Percentiles rank a stretch among this genome's conserved stretches.
Evolutionary conservation across 257 asterid genomes (phyloP).

Genomic region (Solanum dulcamara): DNA sequence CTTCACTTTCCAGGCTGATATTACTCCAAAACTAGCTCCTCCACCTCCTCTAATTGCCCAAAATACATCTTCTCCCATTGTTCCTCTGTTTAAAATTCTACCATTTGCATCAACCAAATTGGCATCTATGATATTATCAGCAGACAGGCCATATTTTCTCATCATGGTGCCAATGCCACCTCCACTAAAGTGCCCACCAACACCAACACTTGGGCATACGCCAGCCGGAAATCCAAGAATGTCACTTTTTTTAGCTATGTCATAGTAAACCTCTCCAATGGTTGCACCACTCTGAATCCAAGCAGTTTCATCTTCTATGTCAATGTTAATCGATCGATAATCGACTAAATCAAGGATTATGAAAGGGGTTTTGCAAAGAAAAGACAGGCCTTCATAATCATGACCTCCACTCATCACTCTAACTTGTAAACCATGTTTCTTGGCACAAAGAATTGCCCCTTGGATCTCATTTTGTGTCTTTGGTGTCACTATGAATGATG

Average conservation of each 20-base stretch:
- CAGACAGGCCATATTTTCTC: conserved; percentile 14
- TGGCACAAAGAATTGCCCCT: conserved; percentile 7
- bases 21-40: conserved; percentile 18
- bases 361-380: background rate
- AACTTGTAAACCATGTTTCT: conserved; percentile 2
- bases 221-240: conserved; percentile 21
- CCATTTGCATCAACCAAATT: conserved; percentile 6
- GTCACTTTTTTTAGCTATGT: conserved; percentile 7
- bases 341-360: conserved; percentile 7
- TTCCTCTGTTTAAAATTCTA: background rate
- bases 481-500: conserved; percentile 16
- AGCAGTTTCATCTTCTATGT: conserved; percentile 8
- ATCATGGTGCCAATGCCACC: conserved; percentile 27
- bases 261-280: conserved; percentile 14
- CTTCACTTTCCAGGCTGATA: conserved; percentile 14
- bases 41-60: conserved; percentile 29
- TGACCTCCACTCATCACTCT: conserved; percentile 20
- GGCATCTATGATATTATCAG: conserved; percentile 19
- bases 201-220: conserved; percentile 19
- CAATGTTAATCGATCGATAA: background rate
- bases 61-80: conserved; percentile 16
- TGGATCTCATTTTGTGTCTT: conserved; percentile 1
- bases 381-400: conserved; percentile 26
- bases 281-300: conserved; percentile 25
- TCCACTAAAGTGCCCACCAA: conserved; percentile 25